These are phyloP conservation scores for Capsicum chinense DNA, from an alignment of 257 asterid genomes.

Conservation along the genomic window DNA sequence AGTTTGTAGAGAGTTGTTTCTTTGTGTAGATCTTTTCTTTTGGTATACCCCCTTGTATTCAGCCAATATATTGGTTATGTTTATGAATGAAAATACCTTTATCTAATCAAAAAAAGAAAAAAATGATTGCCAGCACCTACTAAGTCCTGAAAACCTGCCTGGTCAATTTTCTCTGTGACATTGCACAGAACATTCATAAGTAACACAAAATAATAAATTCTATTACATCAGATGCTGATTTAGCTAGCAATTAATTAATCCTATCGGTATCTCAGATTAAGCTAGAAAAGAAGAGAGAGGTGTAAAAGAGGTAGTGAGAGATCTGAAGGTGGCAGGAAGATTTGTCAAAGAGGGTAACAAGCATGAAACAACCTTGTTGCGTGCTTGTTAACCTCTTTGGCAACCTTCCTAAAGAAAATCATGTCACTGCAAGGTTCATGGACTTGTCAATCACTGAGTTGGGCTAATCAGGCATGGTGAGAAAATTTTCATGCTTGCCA, in stretches of 20 bases:
- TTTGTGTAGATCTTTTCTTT: too few relatives aligned
- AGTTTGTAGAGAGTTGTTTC: too few relatives aligned
- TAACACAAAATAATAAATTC: neutral
- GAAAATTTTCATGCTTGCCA: neutral
- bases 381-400: neutral
- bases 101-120: too few relatives aligned
- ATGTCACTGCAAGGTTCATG: neutral
- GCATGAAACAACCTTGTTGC: neutral
- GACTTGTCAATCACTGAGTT: conserved; percentile 1
- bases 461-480: neutral
- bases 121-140: neutral
- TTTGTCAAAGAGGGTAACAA: too few relatives aligned
- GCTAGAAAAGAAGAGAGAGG: neutral
- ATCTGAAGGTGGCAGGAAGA: neutral
- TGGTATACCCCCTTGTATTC: too few relatives aligned
- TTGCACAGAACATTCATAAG: neutral
- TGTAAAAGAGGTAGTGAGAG: neutral
- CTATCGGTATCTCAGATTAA: neutral
- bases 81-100: too few relatives aligned
- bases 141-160: neutral
- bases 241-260: conserved; percentile 17
- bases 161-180: neutral
- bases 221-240: neutral
- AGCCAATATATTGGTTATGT: too few relatives aligned
- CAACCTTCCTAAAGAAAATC: neutral